Evolutionary conservation across 805 yeast genomes (phyloP), one percentile per base, ranked within the genome.

Genomic region (Ogataea pilisensis): DNA sequence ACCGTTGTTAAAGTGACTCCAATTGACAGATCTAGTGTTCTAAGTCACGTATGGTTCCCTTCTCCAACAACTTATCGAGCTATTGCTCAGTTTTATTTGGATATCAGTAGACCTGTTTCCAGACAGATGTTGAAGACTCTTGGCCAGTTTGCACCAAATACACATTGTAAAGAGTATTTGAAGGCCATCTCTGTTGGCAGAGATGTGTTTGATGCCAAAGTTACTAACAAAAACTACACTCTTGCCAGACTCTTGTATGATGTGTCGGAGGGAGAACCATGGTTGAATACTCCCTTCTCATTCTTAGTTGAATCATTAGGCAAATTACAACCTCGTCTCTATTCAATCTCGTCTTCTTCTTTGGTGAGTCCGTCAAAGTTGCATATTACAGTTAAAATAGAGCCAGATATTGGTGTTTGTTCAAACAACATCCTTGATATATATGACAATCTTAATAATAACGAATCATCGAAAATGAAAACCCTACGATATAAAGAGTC

Each of bases 331-430:
- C 95, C 97, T 31, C 84, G 98, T 60, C 88, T 81, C 65, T 90
- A 90, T 66, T 91, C 97, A 14, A 91, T 90, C 49, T 85, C 96
- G 1, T 88, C 96, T 1, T 85, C 96, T 8, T 45, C 44, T 22
- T 75, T 88, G 2, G 58, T 72, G 35, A 69, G 75, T 34, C 86
- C 84, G 49, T 79, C 82, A 19, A 66, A 67, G 14, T 73, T 85
- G 39, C 82, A 84, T 47, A 70, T 89, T 39, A 84, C 96, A 13
- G 91, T 95, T 2, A 91, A 85, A 32, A 90, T 90, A 20, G 96
- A 89, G 63, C 37, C 50, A 8, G 43, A 62, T 44, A 55, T 50
- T 13, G 98, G 98, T 53, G 95, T 91, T 21, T 82, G 93, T 26
- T 86, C 96, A 12, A 87, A 85, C 62, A 76, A 87, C 57, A 70